A percentile compares a stretch with the other conserved stretches of the same genome.
Conservation (phyloP, 148 eudicot species). For the Arctostaphylos glauca region DNA sequence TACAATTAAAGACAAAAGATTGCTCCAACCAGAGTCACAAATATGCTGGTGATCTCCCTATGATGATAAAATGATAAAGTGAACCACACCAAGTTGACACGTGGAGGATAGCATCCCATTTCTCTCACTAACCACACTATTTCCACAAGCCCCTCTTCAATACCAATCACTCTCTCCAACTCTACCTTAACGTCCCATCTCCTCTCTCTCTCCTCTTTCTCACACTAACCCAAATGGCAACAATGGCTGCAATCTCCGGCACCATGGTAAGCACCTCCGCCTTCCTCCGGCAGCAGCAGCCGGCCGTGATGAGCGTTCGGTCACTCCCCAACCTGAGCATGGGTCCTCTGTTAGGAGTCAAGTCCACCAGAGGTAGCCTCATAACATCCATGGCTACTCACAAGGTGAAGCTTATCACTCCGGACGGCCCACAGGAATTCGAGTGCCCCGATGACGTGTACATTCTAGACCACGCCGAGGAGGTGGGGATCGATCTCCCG, state of each 20-base stretch:
- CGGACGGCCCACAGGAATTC: slow-evolving; percentile 37
- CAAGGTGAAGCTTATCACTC: slow-evolving; percentile 66
- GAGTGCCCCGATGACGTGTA: slow-evolving; percentile 54
- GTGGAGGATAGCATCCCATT: slow-evolving; percentile 25
- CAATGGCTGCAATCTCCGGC: slow-evolving; percentile 35
- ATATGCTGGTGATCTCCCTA: background rate
- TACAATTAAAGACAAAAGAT: background rate
- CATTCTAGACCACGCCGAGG: slow-evolving; percentile 72
- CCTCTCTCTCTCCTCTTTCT: background rate
- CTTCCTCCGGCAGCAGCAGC: slow-evolving; percentile 40
- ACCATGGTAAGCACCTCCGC: slow-evolving; percentile 49
- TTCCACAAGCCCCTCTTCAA: slow-evolving; percentile 32
- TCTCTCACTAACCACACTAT: slow-evolving; percentile 17
- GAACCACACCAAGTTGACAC: slow-evolving; percentile 25
- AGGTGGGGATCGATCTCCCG: slow-evolving; percentile 60
- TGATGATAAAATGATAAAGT: slow-evolving; percentile 21
- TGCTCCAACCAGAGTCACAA: background rate
- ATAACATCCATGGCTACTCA: slow-evolving; percentile 44
- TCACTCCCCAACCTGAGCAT: slow-evolving; percentile 28
- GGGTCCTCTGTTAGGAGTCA: slow-evolving; percentile 48
- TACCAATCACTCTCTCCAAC: slow-evolving; percentile 1
- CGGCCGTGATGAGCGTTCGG: slow-evolving; percentile 26
- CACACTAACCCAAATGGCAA: slow-evolving; percentile 24
- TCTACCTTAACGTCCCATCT: background rate
- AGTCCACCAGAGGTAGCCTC: slow-evolving; percentile 29